These are phyloP conservation scores for Hanseniaspora occidentalis DNA, from an alignment of 805 yeast species.

Conservation along the genomic window DNA sequence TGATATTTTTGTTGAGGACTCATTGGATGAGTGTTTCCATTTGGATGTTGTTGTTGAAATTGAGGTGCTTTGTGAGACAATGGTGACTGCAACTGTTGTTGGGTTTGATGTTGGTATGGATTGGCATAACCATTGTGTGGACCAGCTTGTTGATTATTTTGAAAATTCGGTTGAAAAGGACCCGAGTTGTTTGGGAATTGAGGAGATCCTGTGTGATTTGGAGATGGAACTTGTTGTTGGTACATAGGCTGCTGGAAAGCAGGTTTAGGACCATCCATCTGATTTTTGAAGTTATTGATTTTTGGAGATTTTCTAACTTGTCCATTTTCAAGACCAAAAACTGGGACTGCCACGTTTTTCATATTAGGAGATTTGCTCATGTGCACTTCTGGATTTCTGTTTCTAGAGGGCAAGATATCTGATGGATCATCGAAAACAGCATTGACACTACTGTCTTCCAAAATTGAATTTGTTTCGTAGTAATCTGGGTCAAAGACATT, in stretches of 20 bases:
- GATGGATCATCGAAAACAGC: constrained; percentile 9
- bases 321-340: not conserved
- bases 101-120: not conserved
- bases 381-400: too few relatives aligned
- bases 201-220: not conserved
- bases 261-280: not conserved
- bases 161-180: not conserved
- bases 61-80: too few relatives aligned
- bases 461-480: constrained; percentile 16
- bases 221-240: not conserved
- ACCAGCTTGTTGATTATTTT: too few relatives aligned
- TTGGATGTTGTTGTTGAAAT: constrained; percentile 4
- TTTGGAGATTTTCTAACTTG: not conserved
- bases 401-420: constrained; percentile 9
- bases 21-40: not conserved
- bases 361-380: constrained; percentile 8
- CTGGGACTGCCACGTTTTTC: constrained; percentile 5
- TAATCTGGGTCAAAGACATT: constrained; percentile 23
- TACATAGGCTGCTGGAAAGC: not conserved
- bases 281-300: not conserved
- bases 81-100: too few relatives aligned
- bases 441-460: constrained; percentile 8
- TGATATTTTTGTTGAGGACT: constrained; percentile 4
- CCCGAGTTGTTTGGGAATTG: not conserved
- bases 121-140: not conserved